A percentile compares a stretch with the other conserved stretches of the same genome.
These are phyloP conservation scores for Capronia americana DNA, from an alignment of 2,329 filamentous ascomycete species.

Conservation along the genomic window DNA sequence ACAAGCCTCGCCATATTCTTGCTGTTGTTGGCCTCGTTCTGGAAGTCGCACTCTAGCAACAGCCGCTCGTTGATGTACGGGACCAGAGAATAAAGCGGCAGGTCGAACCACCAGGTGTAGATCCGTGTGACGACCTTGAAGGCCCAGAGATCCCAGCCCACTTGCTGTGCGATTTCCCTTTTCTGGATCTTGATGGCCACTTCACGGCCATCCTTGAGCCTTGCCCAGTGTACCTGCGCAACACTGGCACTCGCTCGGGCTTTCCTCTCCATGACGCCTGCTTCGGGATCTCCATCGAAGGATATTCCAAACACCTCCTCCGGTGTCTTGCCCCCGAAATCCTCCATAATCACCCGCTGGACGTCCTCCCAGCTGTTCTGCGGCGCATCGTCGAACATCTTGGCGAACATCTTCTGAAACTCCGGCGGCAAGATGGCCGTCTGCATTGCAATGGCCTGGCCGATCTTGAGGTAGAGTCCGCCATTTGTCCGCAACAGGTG, in stretches of 20 bases:
- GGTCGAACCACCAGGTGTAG: slow-evolving; percentile 86
- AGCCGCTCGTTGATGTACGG: slow-evolving; percentile 94
- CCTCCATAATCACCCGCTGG: slow-evolving; percentile 81
- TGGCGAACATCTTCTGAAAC: slow-evolving; percentile 93
- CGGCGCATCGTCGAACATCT: slow-evolving; percentile 97
- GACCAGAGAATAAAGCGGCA: slow-evolving; percentile 89
- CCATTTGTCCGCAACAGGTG: slow-evolving; percentile 84
- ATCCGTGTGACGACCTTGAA: slow-evolving; percentile 85
- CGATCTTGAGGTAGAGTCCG: slow-evolving; percentile 95
- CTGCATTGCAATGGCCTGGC: slow-evolving; percentile 98
- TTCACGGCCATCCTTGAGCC: slow-evolving; percentile 82
- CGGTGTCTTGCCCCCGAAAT: slow-evolving; percentile 81
- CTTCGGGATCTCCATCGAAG: slow-evolving; percentile 70
- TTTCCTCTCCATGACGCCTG: slow-evolving; percentile 72
- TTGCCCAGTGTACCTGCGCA: slow-evolving; percentile 95
- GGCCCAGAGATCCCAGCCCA: slow-evolving; percentile 93
- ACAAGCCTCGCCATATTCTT: slow-evolving; percentile 82
- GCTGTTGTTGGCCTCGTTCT: slow-evolving; percentile 87
- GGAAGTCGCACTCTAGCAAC: slow-evolving; percentile 90
- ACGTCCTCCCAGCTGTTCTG: slow-evolving; percentile 89
- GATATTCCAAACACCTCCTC: slow-evolving; percentile 94
- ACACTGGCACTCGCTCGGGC: slow-evolving; percentile 83
- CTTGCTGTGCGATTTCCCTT: slow-evolving; percentile 86
- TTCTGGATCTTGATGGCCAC: slow-evolving; percentile 98
- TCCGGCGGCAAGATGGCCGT: slow-evolving; percentile 90